phyloP scores from a whole-genome alignment of 2,329 filamentous ascomycete genomes.

The Colletotrichum destructivum region DNA sequence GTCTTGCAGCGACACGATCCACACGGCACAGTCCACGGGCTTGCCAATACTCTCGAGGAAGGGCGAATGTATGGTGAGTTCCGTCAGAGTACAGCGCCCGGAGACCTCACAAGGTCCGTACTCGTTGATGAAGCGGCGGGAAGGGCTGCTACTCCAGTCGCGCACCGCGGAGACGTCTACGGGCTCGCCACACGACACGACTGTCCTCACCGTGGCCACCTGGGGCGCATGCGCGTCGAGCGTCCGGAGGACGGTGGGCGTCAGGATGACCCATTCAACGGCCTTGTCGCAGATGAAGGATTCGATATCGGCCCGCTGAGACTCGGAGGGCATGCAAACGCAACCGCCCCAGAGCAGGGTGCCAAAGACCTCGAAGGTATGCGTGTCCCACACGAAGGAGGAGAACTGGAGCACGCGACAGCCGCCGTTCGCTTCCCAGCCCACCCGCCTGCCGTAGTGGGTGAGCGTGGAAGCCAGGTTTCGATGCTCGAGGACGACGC shows the following conservation, averaged over 20 bases:
- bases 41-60: conserved; percentile 2
- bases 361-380: conserved; percentile 5
- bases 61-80: not conserved
- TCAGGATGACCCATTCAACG: conserved; percentile 3
- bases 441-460: not conserved
- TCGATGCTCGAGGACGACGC: conserved; percentile 12
- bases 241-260: conserved; percentile 2
- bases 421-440: not conserved
- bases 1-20: conserved; percentile 2
- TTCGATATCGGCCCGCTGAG: not conserved
- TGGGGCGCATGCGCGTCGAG: conserved; percentile 5
- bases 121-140: conserved; percentile 1
- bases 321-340: conserved; percentile 4
- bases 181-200: conserved; percentile 6
- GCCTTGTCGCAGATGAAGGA: not conserved
- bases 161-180: not conserved
- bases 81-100: not conserved
- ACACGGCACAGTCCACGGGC: conserved; percentile 4
- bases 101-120: conserved; percentile 11
- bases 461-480: conserved; percentile 10
- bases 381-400: conserved; percentile 1
- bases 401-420: conserved; percentile 8
- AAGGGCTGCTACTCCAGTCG: not conserved
- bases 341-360: conserved; percentile 14
- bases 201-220: not conserved